Conservation (phyloP, 139 green algal genomes). For the Auxenochlorella protothecoides region DNA sequence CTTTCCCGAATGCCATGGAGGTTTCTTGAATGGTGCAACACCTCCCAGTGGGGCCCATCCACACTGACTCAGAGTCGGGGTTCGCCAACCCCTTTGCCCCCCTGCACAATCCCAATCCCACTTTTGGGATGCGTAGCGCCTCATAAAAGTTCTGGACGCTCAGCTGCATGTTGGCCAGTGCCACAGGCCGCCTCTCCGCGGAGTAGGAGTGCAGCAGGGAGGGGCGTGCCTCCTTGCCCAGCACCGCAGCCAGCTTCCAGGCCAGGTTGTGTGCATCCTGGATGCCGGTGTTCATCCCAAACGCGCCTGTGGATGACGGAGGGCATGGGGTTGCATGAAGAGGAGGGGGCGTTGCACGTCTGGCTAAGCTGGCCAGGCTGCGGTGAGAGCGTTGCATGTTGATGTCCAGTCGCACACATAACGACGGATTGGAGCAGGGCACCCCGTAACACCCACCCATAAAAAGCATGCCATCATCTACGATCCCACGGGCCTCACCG, state of each 20-base stretch:
- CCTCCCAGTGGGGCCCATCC: too few relatives aligned
- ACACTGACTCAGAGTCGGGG: too few relatives aligned
- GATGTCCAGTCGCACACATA: too few relatives aligned
- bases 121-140: conserved; percentile 55
- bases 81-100: too few relatives aligned
- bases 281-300: conserved; percentile 94
- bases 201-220: conserved; percentile 65
- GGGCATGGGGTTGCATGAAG: background rate
- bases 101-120: background rate
- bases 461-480: too few relatives aligned
- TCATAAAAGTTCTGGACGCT: conserved; percentile 86
- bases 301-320: conserved; percentile 56
- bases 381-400: too few relatives aligned
- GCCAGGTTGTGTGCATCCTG: conserved; percentile 89
- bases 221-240: conserved; percentile 14
- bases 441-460: too few relatives aligned
- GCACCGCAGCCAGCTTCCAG: conserved; percentile 84
- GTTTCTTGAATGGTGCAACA: too few relatives aligned
- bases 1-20: too few relatives aligned
- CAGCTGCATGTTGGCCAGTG: conserved; percentile 62
- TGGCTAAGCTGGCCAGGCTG: too few relatives aligned
- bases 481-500: background rate
- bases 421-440: too few relatives aligned
- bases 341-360: background rate
- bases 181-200: conserved; percentile 65